Percentiles rank a stretch among this genome's conserved stretches.
phyloP scores from a whole-genome alignment of 495 filamentous ascomycete species.

The Diplogelasinospora grovesii region DNA sequence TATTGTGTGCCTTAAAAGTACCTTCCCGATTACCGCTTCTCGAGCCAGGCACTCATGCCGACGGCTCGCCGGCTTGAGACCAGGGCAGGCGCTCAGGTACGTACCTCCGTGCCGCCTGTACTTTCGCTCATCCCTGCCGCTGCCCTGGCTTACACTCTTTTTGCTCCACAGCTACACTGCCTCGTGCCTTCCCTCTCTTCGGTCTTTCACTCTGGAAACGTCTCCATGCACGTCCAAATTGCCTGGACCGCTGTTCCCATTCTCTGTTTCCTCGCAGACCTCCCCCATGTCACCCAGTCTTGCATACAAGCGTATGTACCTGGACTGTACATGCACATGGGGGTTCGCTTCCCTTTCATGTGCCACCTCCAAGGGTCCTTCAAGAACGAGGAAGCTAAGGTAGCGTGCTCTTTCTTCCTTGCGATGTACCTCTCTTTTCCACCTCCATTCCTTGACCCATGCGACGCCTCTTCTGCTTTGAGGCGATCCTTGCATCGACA shows the following conservation, averaged over 20 bases:
- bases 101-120: conserved; percentile 19
- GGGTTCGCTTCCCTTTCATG: too few relatives aligned
- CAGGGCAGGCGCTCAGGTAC: conserved; percentile 5
- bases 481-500: too few relatives aligned
- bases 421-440: not conserved
- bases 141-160: too few relatives aligned
- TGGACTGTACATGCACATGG: not conserved
- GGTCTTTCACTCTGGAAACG: not conserved
- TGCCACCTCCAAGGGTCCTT: too few relatives aligned
- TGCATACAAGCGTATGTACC: not conserved
- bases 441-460: conserved; percentile 8
- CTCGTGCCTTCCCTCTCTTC: not conserved
- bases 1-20: conserved; percentile 15
- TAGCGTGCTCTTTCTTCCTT: not conserved
- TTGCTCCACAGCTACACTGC: too few relatives aligned
- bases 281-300: not conserved
- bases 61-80: conserved; percentile 8
- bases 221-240: conserved; percentile 1
- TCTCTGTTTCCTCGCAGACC: not conserved
- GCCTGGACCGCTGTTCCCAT: conserved; percentile 4
- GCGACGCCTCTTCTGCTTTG: conserved; percentile 3
- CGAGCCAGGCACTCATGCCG: conserved; percentile 9
- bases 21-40: conserved; percentile 9
- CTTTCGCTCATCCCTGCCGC: conserved; percentile 9
- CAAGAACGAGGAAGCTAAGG: not conserved